A percentile compares a stretch with the other conserved stretches of the same genome.
Evolutionary conservation across 768 basidiomycete species (phyloP).

Genomic region (Russula ochroleuca): DNA sequence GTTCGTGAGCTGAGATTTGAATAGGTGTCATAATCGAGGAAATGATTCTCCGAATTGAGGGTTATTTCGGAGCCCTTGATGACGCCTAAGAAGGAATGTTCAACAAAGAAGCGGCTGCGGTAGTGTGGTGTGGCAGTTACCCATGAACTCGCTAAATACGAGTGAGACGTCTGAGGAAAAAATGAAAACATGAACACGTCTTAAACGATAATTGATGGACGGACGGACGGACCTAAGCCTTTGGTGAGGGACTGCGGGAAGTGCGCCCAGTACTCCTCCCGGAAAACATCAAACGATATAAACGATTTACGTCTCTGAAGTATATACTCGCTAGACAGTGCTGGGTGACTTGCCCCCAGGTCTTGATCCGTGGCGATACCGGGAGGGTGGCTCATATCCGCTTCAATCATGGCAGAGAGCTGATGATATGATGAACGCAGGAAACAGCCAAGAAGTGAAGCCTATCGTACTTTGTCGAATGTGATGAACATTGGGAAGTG

Average conservation of each 20-base stretch:
- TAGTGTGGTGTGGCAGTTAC: constrained; percentile 31
- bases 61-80: constrained; percentile 64
- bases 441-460: not conserved
- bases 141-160: constrained; percentile 65
- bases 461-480: constrained; percentile 49
- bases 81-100: constrained; percentile 42
- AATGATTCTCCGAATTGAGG: constrained; percentile 27
- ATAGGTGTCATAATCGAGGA: constrained; percentile 23
- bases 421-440: constrained; percentile 26
- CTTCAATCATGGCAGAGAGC: constrained; percentile 50
- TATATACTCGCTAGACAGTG: constrained; percentile 22
- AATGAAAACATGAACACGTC: not conserved
- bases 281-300: constrained; percentile 45
- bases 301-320: constrained; percentile 30
- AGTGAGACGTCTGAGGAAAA: constrained; percentile 49
- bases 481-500: constrained; percentile 73
- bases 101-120: not conserved
- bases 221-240: constrained; percentile 54
- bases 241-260: constrained; percentile 52
- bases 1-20: constrained; percentile 44
- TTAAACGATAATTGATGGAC: no score
- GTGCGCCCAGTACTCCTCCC: constrained; percentile 55
- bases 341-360: not conserved
- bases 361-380: not conserved
- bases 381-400: constrained; percentile 35